Evolutionary conservation across 2,329 filamentous ascomycete genomes (phyloP).

Genomic region (Thelonectria discophora): DNA sequence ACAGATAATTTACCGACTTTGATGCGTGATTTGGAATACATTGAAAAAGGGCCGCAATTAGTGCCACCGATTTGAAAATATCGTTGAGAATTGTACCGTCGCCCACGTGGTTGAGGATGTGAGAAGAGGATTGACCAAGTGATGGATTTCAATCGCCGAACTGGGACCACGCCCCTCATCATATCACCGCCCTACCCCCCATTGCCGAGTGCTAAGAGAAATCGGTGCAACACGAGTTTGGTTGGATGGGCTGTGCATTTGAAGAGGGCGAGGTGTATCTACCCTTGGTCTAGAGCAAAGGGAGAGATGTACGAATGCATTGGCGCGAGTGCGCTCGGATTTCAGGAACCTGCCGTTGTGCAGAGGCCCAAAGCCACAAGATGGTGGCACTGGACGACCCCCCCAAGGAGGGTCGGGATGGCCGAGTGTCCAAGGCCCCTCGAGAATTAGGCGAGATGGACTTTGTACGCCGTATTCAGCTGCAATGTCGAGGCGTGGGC

Average conservation of each 20-base stretch:
- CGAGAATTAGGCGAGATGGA: slow-evolving; percentile 9
- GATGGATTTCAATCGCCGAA: slow-evolving; percentile 36
- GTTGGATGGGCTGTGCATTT: slow-evolving; percentile 13
- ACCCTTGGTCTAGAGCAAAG: background rate
- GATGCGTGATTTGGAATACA: background rate
- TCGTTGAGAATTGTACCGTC: background rate
- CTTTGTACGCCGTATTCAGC: background rate
- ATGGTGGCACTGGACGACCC: slow-evolving; percentile 37
- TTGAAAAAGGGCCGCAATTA: background rate
- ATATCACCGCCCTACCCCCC: slow-evolving; percentile 23
- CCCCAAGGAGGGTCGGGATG: slow-evolving; percentile 34
- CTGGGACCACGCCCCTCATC: slow-evolving; percentile 37
- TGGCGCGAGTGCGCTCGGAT: slow-evolving; percentile 19
- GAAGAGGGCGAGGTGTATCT: slow-evolving; percentile 19
- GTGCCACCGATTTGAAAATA: slow-evolving; percentile 4
- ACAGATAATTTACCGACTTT: slow-evolving; percentile 1
- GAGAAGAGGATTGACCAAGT: background rate
- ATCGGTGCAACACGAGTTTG: slow-evolving; percentile 14
- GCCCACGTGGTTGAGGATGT: slow-evolving; percentile 1
- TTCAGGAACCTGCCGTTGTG: slow-evolving; percentile 34
- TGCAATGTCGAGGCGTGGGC: background rate
- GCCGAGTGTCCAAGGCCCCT: slow-evolving; percentile 26
- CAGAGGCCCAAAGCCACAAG: slow-evolving; percentile 30
- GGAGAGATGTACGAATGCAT: slow-evolving; percentile 8
- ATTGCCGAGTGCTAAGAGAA: slow-evolving; percentile 20